These are phyloP conservation scores for Boeremia lycopersici DNA, from an alignment of 2,329 filamentous ascomycete genomes.

Conservation along the genomic window DNA sequence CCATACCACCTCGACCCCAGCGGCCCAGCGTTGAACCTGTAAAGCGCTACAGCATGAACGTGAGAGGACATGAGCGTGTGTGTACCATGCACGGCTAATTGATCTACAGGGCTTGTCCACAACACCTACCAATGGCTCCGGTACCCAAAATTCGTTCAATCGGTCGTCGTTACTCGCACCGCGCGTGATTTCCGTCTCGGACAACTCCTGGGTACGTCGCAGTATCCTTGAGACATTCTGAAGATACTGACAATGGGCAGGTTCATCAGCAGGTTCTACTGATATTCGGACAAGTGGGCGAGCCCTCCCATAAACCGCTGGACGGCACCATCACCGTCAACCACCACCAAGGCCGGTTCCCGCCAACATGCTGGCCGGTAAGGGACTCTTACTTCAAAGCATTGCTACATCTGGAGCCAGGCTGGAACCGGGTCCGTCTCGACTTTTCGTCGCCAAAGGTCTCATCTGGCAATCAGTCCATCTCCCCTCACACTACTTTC, in stretches of 20 bases:
- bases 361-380: conserved; percentile 84
- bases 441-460: conserved; percentile 87
- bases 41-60: conserved; percentile 63
- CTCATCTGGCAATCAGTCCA: conserved; percentile 68
- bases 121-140: conserved; percentile 54
- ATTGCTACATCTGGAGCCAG: conserved; percentile 86
- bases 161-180: conserved; percentile 80
- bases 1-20: conserved; percentile 53
- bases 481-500: conserved; percentile 77
- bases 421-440: conserved; percentile 84
- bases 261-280: conserved; percentile 90
- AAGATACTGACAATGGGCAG: conserved; percentile 53
- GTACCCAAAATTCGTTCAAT: conserved; percentile 53
- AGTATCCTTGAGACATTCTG: not conserved
- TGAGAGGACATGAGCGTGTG: conserved; percentile 20
- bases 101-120: conserved; percentile 58
- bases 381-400: conserved; percentile 90
- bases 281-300: conserved; percentile 80
- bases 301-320: conserved; percentile 68
- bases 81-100: conserved; percentile 4
- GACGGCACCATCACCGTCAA: conserved; percentile 81
- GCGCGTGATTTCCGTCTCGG: conserved; percentile 75
- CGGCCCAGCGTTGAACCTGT: conserved; percentile 42
- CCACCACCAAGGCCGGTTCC: conserved; percentile 85
- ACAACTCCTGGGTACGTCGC: conserved; percentile 79